Base-by-base conservation (phyloP, 2,329 filamentous ascomycete genomes). In the Arthroderma sp. region DNA sequence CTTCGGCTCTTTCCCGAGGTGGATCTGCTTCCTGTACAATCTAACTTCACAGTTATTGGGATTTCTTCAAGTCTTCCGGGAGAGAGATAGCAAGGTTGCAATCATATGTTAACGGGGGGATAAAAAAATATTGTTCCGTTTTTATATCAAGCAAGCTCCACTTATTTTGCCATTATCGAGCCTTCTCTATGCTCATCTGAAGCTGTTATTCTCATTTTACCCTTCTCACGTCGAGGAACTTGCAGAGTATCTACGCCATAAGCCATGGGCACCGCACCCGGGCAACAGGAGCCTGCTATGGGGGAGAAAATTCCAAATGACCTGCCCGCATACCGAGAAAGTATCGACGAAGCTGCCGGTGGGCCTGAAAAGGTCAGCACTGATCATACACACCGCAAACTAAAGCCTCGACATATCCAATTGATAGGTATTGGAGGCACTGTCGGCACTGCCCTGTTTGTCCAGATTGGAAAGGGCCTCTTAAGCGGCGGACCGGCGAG, bases 341-440 rank as follows among this genome's bases (percentile, higher is more conserved):
- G 33, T 23, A 33, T 54, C 1, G 51, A 54, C 15, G 51, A 54
- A 54, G 51, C 6, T 2, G 51, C 7, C 31, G 11, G 31, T 8
- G 37, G 9, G 11, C 15, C 31, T 4, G 39, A 55, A 39, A 64
- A 66, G 53, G 61, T 64, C 1, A 59, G 58, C 19, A 62, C 63
- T 31, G 70, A 72, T 47, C 63, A 67, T 53, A 74, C 72, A 1
- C 71, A 70, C 35, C 71, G 74, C 56, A 73, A 69, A 58, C 64
- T 76, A 19, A 75, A 74, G 59, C 69, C 73, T 13, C 65, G 74
- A 59, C 74, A 76, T 64, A 72, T 76, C 41, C 73, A 76, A 60
- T 63, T 76, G 58, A 76, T 76, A 57, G 74, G 73, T 41, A 75
- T 76, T 56, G 74, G 74, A 23, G 74, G 74, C 11, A 73, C 71